Conservation (phyloP, 768 basidiomycete species). For the Phaeotremella skinneri region DNA sequence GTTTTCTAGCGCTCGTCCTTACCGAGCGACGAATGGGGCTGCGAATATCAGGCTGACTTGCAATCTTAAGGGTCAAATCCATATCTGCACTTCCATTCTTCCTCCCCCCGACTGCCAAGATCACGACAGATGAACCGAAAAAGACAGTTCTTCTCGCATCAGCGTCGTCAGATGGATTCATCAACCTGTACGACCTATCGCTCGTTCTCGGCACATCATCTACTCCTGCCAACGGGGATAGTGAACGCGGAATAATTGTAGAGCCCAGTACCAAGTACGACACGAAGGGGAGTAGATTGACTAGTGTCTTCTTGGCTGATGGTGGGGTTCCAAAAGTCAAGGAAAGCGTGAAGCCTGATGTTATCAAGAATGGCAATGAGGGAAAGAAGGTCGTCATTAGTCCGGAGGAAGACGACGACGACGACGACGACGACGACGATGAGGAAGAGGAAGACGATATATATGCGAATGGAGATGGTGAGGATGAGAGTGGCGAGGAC, state of each 20-base stretch:
- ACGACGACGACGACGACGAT: slow-evolving; percentile 50
- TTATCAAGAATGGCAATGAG: slow-evolving; percentile 21
- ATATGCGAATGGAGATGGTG: slow-evolving; percentile 48
- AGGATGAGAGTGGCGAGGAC: slow-evolving; percentile 51
- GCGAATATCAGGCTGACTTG: slow-evolving; percentile 9
- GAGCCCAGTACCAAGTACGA: slow-evolving; percentile 68
- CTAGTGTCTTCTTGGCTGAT: slow-evolving; percentile 58
- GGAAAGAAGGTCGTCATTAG: slow-evolving; percentile 54
- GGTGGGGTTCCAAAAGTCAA: slow-evolving; percentile 41
- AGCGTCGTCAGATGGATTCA: slow-evolving; percentile 82
- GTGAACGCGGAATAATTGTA: slow-evolving; percentile 46
- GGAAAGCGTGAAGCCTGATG: slow-evolving; percentile 59
- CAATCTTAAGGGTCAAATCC: slow-evolving; percentile 40
- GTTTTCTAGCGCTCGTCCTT: background rate
- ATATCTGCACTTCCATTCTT: slow-evolving; percentile 33
- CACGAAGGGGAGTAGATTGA: slow-evolving; percentile 80
- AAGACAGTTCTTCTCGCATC: slow-evolving; percentile 66
- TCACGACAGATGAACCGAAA: slow-evolving; percentile 24
- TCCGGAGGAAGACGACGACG: slow-evolving; percentile 49
- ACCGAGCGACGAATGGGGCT: no score
- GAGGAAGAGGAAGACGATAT: slow-evolving; percentile 52
- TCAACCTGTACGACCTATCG: slow-evolving; percentile 51
- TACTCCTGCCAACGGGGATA: background rate
- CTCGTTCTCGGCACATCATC: slow-evolving; percentile 8
- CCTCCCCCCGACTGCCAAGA: slow-evolving; percentile 12